phyloP scores from a whole-genome alignment of 129 eudicot species.

The Centaurea solstitialis region DNA sequence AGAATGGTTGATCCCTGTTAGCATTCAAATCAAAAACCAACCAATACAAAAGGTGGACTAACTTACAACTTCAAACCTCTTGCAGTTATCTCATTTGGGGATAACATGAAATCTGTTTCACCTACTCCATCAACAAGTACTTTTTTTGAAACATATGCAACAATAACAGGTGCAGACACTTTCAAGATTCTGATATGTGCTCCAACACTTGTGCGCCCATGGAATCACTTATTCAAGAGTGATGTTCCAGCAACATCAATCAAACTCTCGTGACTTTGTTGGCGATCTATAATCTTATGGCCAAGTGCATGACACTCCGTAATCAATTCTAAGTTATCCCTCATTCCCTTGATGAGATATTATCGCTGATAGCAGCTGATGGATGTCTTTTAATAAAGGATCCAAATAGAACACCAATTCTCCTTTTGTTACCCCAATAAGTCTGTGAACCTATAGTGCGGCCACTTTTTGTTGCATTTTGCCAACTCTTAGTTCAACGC shows the following conservation, averaged over 20 bases:
- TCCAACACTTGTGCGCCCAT: slow-evolving; percentile 85
- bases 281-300: slow-evolving; percentile 90
- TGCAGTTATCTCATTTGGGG: slow-evolving; percentile 74
- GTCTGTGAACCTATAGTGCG: slow-evolving; percentile 94
- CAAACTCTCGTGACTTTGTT: slow-evolving; percentile 91
- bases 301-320: slow-evolving; percentile 98
- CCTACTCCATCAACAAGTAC: slow-evolving; percentile 81
- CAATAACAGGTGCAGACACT: slow-evolving; percentile 85
- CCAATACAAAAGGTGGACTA: slow-evolving; percentile 60
- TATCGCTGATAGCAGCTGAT: slow-evolving; percentile 95
- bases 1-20: slow-evolving; percentile 65
- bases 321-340: slow-evolving; percentile 83
- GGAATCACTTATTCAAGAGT: slow-evolving; percentile 87
- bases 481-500: slow-evolving; percentile 91
- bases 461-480: slow-evolving; percentile 84
- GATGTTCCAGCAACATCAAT: slow-evolving; percentile 82
- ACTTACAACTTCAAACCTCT: slow-evolving; percentile 57
- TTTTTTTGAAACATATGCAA: slow-evolving; percentile 90
- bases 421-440: slow-evolving; percentile 89
- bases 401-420: slow-evolving; percentile 84
- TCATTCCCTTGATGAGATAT: slow-evolving; percentile 87
- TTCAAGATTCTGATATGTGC: slow-evolving; percentile 86
- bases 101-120: slow-evolving; percentile 77
- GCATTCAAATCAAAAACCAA: slow-evolving; percentile 36
- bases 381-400: slow-evolving; percentile 86